phyloP scores from a whole-genome alignment of 2,329 filamentous ascomycete species.

The Bipolaris sorokiniana region DNA sequence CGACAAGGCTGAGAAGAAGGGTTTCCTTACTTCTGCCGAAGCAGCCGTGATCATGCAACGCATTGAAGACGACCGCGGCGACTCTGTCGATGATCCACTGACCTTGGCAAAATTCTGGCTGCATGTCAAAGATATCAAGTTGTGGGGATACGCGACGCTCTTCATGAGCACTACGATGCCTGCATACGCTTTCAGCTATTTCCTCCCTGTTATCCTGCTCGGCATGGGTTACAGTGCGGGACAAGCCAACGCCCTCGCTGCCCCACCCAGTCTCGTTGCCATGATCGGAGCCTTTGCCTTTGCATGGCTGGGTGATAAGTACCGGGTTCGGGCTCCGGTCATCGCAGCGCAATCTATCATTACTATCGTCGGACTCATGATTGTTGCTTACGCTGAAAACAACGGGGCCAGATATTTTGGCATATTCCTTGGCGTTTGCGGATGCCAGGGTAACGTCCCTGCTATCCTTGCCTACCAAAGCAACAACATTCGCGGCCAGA shows the following conservation, averaged over 20 bases:
- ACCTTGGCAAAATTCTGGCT: conserved; percentile 27
- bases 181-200: conserved; percentile 36
- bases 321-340: conserved; percentile 31
- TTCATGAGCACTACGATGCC: conserved; percentile 35
- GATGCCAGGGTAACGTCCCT: conserved; percentile 28
- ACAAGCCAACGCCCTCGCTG: conserved; percentile 26
- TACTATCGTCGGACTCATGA: conserved; percentile 31
- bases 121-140: conserved; percentile 28
- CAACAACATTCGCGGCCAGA: conserved; percentile 34
- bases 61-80: conserved; percentile 34
- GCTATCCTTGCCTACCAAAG: conserved; percentile 36
- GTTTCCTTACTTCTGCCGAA: conserved; percentile 30
- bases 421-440: conserved; percentile 32
- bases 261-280: conserved; percentile 34
- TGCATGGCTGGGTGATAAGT: conserved; percentile 36
- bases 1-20: conserved; percentile 31
- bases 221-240: conserved; percentile 31
- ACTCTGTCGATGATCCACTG: conserved; percentile 30
- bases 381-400: conserved; percentile 33
- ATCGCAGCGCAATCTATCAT: conserved; percentile 30
- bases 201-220: conserved; percentile 36
- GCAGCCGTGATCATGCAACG: conserved; percentile 26
- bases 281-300: conserved; percentile 32
- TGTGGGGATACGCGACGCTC: conserved; percentile 33
- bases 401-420: conserved; percentile 36